Evolutionary conservation across 2,329 filamentous ascomycete genomes (phyloP).

Genomic region (Cadophora gregata): DNA sequence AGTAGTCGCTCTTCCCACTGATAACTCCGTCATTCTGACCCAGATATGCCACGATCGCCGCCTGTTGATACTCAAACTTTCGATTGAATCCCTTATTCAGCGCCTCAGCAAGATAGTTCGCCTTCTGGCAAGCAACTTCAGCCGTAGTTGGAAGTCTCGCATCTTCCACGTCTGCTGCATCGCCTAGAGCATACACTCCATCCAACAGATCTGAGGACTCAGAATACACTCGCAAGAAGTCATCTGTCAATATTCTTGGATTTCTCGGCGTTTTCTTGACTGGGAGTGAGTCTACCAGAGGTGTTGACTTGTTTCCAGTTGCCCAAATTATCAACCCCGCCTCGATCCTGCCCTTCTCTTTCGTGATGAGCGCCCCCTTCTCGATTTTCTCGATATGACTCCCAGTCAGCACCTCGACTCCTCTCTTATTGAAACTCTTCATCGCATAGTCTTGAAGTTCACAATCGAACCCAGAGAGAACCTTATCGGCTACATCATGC

Average conservation of each 20-base stretch:
- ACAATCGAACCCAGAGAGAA: slow-evolving; percentile 50
- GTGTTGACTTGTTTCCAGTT: slow-evolving; percentile 33
- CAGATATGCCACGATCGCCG: slow-evolving; percentile 31
- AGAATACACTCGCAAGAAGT: slow-evolving; percentile 25
- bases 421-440: slow-evolving; percentile 45
- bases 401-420: slow-evolving; percentile 48
- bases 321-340: slow-evolving; percentile 32
- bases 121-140: slow-evolving; percentile 33
- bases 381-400: slow-evolving; percentile 34
- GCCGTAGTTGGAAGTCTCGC: slow-evolving; percentile 32
- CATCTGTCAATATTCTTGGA: slow-evolving; percentile 31
- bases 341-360: slow-evolving; percentile 29
- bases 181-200: slow-evolving; percentile 42
- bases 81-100: slow-evolving; percentile 21
- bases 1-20: slow-evolving; percentile 32
- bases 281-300: slow-evolving; percentile 36
- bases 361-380: slow-evolving; percentile 24
- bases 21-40: slow-evolving; percentile 33
- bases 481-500: slow-evolving; percentile 51
- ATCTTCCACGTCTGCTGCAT: slow-evolving; percentile 39
- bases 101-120: slow-evolving; percentile 25
- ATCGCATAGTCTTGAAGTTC: slow-evolving; percentile 50
- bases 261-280: slow-evolving; percentile 37
- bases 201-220: slow-evolving; percentile 36
- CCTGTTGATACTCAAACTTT: slow-evolving; percentile 29